phyloP scores from a whole-genome alignment of 2,329 filamentous ascomycete genomes.

The Chrysoporthe cubensis region DNA sequence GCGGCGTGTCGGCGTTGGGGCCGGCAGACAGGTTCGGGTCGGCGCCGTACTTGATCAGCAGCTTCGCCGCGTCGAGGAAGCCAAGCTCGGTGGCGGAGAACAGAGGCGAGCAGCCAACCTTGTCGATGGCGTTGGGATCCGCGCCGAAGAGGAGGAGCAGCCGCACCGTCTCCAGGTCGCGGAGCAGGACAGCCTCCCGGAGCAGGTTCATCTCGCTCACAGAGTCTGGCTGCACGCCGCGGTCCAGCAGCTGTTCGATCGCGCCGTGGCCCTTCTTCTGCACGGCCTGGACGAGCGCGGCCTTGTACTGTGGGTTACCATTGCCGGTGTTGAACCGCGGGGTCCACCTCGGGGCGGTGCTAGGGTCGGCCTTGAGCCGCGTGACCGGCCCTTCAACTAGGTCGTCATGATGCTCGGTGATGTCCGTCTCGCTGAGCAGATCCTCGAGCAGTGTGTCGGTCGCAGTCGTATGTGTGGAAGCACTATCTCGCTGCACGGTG shows the following conservation, averaged over 20 bases:
- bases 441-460: constrained; percentile 42
- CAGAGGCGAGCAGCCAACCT: constrained; percentile 55
- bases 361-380: constrained; percentile 54
- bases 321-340: constrained; percentile 50
- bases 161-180: constrained; percentile 58
- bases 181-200: constrained; percentile 55
- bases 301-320: constrained; percentile 49
- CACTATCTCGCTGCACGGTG: constrained; percentile 34
- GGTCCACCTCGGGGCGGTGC: constrained; percentile 55
- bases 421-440: constrained; percentile 41
- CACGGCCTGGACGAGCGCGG: constrained; percentile 57
- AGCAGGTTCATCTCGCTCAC: constrained; percentile 52
- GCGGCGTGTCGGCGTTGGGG: constrained; percentile 56
- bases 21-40: constrained; percentile 39
- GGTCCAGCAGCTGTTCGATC: constrained; percentile 61
- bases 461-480: constrained; percentile 36
- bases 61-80: constrained; percentile 59
- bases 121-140: constrained; percentile 57
- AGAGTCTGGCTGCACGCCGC: constrained; percentile 57
- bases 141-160: constrained; percentile 61
- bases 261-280: constrained; percentile 60
- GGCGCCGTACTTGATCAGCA: constrained; percentile 67
- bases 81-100: constrained; percentile 54
- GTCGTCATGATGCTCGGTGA: constrained; percentile 36
- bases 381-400: constrained; percentile 44